Evolutionary conservation across 306 rosid genomes (phyloP).

Genomic region (Sindora glabra): DNA sequence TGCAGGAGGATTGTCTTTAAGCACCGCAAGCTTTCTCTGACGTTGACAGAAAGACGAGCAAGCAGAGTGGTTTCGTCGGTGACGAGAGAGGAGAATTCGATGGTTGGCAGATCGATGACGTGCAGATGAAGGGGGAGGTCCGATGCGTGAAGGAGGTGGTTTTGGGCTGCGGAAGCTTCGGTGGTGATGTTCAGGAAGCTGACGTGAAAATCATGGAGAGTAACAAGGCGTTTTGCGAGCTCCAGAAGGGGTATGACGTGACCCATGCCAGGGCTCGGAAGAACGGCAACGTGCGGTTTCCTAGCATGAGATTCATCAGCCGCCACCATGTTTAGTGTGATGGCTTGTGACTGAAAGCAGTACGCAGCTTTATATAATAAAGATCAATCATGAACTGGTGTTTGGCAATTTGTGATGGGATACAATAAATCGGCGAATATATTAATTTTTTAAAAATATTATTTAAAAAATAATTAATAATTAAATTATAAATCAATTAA

Average conservation of each 20-base stretch:
- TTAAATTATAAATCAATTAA: no score
- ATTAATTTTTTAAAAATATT: no score
- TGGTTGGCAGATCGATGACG: constrained; percentile 29
- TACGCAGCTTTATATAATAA: no score
- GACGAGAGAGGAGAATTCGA: constrained; percentile 2
- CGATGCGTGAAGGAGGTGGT: constrained; percentile 22
- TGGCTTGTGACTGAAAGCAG: no score
- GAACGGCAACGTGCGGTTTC: constrained; percentile 18
- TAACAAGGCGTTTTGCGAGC: constrained; percentile 26
- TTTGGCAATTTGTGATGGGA: no score
- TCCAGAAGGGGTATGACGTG: constrained; percentile 35
- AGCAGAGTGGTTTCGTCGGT: neutral
- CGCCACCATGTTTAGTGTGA: neutral
- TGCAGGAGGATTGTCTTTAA: constrained; percentile 15
- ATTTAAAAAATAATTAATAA: no score
- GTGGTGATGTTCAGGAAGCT: constrained; percentile 48
- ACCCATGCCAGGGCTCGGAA: constrained; percentile 45
- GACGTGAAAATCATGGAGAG: constrained; percentile 17
- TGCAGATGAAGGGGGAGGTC: constrained; percentile 18
- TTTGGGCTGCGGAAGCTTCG: constrained; percentile 35
- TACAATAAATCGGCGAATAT: no score
- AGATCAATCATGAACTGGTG: no score
- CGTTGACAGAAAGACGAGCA: constrained; percentile 18
- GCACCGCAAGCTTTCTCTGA: constrained; percentile 6
- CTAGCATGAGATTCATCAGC: neutral